Percentiles rank a stretch among this genome's conserved stretches.
phyloP scores from a whole-genome alignment of 805 yeast genomes.

The Zygosaccharomyces bailii region DNA sequence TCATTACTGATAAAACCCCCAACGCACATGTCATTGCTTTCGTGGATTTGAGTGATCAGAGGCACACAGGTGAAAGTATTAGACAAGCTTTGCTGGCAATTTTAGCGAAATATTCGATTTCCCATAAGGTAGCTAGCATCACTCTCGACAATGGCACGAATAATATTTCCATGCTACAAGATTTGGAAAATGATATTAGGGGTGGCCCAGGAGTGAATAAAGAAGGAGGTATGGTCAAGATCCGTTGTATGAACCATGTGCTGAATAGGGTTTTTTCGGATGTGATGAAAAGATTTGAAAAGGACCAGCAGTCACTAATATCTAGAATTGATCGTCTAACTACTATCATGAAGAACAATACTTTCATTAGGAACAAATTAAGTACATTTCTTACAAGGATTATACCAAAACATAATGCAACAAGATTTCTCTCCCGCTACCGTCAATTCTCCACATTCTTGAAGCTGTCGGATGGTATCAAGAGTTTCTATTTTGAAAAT shows the following conservation, averaged over 20 bases:
- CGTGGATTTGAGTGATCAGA: slow-evolving; percentile 13
- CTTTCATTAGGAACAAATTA: slow-evolving; percentile 12
- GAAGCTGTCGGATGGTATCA: slow-evolving; percentile 8
- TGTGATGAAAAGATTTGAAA: slow-evolving; percentile 10
- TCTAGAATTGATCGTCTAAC: slow-evolving; percentile 15
- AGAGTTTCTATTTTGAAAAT: slow-evolving; percentile 9
- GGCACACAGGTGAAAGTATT: slow-evolving; percentile 10
- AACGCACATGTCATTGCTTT: slow-evolving; percentile 14
- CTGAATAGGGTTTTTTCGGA: slow-evolving; percentile 11
- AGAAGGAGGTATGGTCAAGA: slow-evolving; percentile 8
- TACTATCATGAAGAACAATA: slow-evolving; percentile 8
- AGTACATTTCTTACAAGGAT: slow-evolving; percentile 6
- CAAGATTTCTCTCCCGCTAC: slow-evolving; percentile 14
- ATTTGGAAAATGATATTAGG: slow-evolving; percentile 10
- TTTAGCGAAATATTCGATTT: slow-evolving; percentile 9
- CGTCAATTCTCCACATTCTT: slow-evolving; percentile 11
- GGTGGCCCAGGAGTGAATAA: slow-evolving; percentile 10
- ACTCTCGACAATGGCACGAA: slow-evolving; percentile 13
- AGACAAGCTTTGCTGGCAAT: slow-evolving; percentile 7
- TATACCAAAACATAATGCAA: slow-evolving; percentile 9
- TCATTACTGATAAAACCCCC: slow-evolving; percentile 10
- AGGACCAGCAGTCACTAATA: slow-evolving; percentile 7
- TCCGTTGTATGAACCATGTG: slow-evolving; percentile 12
- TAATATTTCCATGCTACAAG: slow-evolving; percentile 9
- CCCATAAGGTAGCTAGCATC: slow-evolving; percentile 12